A percentile compares a stretch with the other conserved stretches of the same genome.
Evolutionary conservation across 192 early-diverging fungal genomes (phyloP).

Genomic region (Coemansia sp.): DNA sequence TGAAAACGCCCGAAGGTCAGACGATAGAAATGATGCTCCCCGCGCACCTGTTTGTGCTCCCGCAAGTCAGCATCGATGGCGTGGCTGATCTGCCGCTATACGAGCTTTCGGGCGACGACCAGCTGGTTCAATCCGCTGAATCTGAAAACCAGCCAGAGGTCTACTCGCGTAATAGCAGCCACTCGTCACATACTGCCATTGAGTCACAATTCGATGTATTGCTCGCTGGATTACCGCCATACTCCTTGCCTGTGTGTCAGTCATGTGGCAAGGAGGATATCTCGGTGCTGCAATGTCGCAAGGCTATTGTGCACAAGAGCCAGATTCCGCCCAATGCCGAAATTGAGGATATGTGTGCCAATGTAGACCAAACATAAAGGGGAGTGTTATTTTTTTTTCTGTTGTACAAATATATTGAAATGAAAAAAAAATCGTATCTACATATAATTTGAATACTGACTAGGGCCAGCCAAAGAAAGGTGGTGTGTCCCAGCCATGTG

Average conservation of each 20-base stretch:
- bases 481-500: background rate
- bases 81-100: slow-evolving; percentile 19
- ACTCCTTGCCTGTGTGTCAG: slow-evolving; percentile 20
- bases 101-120: slow-evolving; percentile 12
- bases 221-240: slow-evolving; percentile 10
- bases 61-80: slow-evolving; percentile 11
- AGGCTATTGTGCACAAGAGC: slow-evolving; percentile 13
- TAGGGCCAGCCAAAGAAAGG: slow-evolving; percentile 8
- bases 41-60: slow-evolving; percentile 23
- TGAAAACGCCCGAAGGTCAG: slow-evolving; percentile 16
- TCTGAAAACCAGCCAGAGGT: background rate
- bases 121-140: slow-evolving; percentile 18
- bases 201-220: background rate
- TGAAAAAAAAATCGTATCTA: background rate
- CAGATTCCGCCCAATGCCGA: slow-evolving; percentile 15
- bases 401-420: slow-evolving; percentile 3
- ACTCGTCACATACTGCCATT: background rate
- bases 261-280: slow-evolving; percentile 28
- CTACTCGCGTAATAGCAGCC: background rate
- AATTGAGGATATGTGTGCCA: slow-evolving; percentile 18
- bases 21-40: slow-evolving; percentile 23
- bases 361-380: background rate
- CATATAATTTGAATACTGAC: background rate
- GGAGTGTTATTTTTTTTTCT: background rate
- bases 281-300: slow-evolving; percentile 19